Percentiles rank a stretch among this genome's conserved stretches.
Conservation (phyloP, 345 rosid genomes). For the Salix dunnii region DNA sequence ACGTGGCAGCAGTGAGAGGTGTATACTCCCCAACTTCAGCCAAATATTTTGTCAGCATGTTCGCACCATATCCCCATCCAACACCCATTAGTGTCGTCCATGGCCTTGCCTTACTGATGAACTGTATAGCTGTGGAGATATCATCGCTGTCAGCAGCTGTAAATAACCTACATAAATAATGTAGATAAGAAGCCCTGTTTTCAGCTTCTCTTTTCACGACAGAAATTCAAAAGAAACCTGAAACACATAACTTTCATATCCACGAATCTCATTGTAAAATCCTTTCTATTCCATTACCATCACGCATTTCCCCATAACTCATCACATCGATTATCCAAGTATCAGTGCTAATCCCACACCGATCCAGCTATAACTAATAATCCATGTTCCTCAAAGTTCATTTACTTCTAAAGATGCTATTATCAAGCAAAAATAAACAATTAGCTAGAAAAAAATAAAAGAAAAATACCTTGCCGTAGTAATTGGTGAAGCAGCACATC, state of each 20-base stretch:
- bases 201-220: constrained; percentile 15
- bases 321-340: background rate
- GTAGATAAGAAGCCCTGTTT: constrained; percentile 34
- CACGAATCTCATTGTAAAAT: background rate
- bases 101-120: constrained; percentile 76
- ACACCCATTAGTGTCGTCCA: constrained; percentile 81
- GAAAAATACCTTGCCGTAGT: constrained; percentile 72
- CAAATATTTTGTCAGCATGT: constrained; percentile 81
- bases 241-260: constrained; percentile 2
- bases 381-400: background rate
- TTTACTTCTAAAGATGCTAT: background rate
- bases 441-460: background rate
- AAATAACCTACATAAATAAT: constrained; percentile 74
- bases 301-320: background rate
- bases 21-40: constrained; percentile 85
- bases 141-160: constrained; percentile 98
- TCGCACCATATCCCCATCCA: constrained; percentile 91
- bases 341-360: background rate
- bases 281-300: constrained; percentile 3
- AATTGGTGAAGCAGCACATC: constrained; percentile 93
- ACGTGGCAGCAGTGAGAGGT: constrained; percentile 80
- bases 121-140: constrained; percentile 67
- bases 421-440: background rate
- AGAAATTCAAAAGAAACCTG: background rate
- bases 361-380: background rate